Evolutionary conservation across 768 basidiomycete genomes (phyloP), one percentile per base, ranked within the genome.

Genomic region (Amyloporia xantha): DNA sequence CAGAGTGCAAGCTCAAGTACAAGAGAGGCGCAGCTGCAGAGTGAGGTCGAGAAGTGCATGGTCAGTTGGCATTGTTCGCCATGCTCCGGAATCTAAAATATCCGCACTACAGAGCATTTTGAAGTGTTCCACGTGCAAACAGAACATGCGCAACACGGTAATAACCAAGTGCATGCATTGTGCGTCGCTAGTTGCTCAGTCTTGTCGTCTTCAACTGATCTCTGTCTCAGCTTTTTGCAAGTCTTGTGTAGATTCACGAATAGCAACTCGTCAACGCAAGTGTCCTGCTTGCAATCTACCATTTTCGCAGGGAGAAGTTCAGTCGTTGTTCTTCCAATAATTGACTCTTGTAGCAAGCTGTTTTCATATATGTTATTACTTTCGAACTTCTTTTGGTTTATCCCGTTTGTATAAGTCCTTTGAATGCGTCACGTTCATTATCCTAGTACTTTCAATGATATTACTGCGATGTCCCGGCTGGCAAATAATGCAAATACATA

Each of bases 81-180:
- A 33, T 33, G 7, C 30, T 15, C 15, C 15, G 15, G 9, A 33
- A 33, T 15, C 7, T 7, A 7, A 7, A 33, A 33, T 15, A 15
- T 7, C 15, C 51, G 49, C 17, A 24, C 24, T 28, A 15, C 64
- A 94, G 93, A 76, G 75, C 63, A 71, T 96, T 35, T 76, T 97
- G 26, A 83, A 88, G 62, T 98, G 95, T 63, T 88, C 89, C 11
- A 92, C 87, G 4, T 98, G 95, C 69, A 79, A 79, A 46, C 73
- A 75, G 49, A 75, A 79, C 51, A 82, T 92, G 68, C 84, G 91
- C 17, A 79, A 81, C 41, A 84, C 85, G 3, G 79, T 91, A 33
- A 77, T 95, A 52, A 85, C 81, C 27, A 92, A 91, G 63, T 95
- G 92, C 72, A 83, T 87, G 79, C 93, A 95, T 63, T 89, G 91